Evolutionary conservation across 2,329 filamentous ascomycete genomes (phyloP), one percentile per base, ranked within the genome.

Genomic region (Juglanconis sp.): DNA sequence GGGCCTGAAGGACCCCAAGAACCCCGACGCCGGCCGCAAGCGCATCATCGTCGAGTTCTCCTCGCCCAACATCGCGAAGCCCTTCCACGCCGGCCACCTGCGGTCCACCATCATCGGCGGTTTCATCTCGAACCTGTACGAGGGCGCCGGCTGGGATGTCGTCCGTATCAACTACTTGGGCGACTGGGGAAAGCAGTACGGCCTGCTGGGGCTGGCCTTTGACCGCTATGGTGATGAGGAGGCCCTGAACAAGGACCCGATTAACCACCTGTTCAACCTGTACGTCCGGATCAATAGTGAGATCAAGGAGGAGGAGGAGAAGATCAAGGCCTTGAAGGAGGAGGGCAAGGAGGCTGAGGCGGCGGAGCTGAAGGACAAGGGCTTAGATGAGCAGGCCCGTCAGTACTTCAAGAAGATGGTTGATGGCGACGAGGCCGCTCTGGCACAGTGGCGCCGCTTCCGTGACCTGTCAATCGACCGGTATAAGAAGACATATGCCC

Each of bases 11-110:
- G 86, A 92, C 69, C 80, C 83, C 42, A 76, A 79, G 30, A 82
- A 91, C 69, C 80, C 85, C 7, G 80, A 77, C 55, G 78, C 81
- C 61, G 86, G 83, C 63, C 79, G 79, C 67, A 91, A 91, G 79
- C 83, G 81, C 63, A 82, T 86, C 46, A 84, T 95, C 55, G 83
- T 95, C 68, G 91, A 95, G 70, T 95, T 94, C 74, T 92, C 88
- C 7, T 92, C 89, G 7, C 91, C 91, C 54, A 95, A 95, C 72
- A 92, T 95, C 62, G 91, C 91, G 50, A 94, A 94, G 76, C 90
- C 89, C 31, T 92, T 92, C 78, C 89, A 92, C 70, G 89, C 89
- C 44, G 88, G 89, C 11, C 89, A 93, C 73, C 77, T 92, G 68
- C 82, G 90, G 69, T 89, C 86, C 67, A 93, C 89, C 42, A 92